phyloP scores from a whole-genome alignment of 1,139 yeast genomes.

The Magnusiomyces sp. region DNA sequence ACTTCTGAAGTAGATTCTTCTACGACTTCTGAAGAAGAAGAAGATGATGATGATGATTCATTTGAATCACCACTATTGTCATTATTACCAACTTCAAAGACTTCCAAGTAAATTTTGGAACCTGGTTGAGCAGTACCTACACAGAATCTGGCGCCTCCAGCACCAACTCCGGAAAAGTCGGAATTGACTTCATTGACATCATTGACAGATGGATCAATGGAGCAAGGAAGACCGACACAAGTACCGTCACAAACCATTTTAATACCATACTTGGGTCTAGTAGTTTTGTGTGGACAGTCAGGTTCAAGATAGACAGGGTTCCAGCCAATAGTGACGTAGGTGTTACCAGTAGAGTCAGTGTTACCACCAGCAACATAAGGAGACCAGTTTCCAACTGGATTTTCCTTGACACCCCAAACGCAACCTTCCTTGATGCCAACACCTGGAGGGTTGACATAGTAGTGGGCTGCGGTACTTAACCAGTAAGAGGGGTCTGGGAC shows the following conservation, averaged over 20 bases:
- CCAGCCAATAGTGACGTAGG: constrained; percentile 83
- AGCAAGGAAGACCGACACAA: constrained; percentile 72
- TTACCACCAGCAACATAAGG: constrained; percentile 92
- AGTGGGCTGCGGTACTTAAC: constrained; percentile 71
- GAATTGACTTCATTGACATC: constrained; percentile 48
- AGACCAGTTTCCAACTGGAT: constrained; percentile 81
- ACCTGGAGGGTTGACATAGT: constrained; percentile 81
- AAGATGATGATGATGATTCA: constrained; percentile 1
- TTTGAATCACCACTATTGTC: background rate
- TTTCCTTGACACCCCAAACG: constrained; percentile 65
- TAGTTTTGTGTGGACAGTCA: constrained; percentile 42
- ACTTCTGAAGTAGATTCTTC: background rate
- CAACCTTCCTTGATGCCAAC: constrained; percentile 69
- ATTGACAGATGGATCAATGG: constrained; percentile 59
- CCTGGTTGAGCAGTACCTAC: constrained; percentile 66
- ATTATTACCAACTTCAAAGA: constrained; percentile 38
- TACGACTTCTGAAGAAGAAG: background rate
- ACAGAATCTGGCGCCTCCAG: constrained; percentile 71
- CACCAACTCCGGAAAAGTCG: constrained; percentile 35
- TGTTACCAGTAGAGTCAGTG: constrained; percentile 56
- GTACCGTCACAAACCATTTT: constrained; percentile 61
- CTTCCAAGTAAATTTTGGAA: constrained; percentile 62
- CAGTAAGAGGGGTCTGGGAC: constrained; percentile 69
- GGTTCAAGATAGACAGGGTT: constrained; percentile 73
- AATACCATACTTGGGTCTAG: constrained; percentile 60